Conservation (phyloP, 2,329 filamentous ascomycete species). For the Canariomyces notabilis region DNA sequence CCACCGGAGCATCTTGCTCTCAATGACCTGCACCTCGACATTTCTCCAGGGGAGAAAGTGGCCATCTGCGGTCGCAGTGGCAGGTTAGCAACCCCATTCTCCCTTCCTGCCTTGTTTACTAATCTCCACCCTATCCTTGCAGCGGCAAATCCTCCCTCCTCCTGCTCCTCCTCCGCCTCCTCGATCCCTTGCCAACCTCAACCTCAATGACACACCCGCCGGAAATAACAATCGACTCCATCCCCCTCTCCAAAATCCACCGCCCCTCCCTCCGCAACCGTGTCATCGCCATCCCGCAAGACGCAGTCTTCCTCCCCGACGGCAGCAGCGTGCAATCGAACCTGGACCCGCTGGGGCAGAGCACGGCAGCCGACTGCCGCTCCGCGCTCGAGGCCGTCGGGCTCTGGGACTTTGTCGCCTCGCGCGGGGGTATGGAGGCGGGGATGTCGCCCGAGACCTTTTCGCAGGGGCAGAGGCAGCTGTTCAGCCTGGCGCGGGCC, state of each 20-base stretch:
- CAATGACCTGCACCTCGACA: slow-evolving; percentile 27
- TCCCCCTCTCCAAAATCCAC: slow-evolving; percentile 35
- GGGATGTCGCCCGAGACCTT: slow-evolving; percentile 44
- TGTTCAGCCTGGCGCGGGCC: slow-evolving; percentile 58
- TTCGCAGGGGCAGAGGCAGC: slow-evolving; percentile 56
- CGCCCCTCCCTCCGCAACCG: slow-evolving; percentile 40
- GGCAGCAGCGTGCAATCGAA: slow-evolving; percentile 38
- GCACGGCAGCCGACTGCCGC: slow-evolving; percentile 32
- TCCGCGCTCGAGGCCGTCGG: slow-evolving; percentile 33
- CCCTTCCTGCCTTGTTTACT: slow-evolving; percentile 23
- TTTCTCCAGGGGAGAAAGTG: slow-evolving; percentile 33
- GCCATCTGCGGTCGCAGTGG: slow-evolving; percentile 42
- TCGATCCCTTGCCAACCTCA: slow-evolving; percentile 33
- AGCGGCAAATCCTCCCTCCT: slow-evolving; percentile 42
- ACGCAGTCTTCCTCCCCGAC: slow-evolving; percentile 47
- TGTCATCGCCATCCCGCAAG: slow-evolving; percentile 50
- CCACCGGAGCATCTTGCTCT: slow-evolving; percentile 24
- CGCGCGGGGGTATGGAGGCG: slow-evolving; percentile 32
- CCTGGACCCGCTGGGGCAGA: slow-evolving; percentile 36
- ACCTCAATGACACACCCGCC: not conserved
- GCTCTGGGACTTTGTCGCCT: slow-evolving; percentile 30
- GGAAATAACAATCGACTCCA: slow-evolving; percentile 40
- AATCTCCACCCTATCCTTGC: slow-evolving; percentile 31
- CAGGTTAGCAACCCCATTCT: slow-evolving; percentile 19
- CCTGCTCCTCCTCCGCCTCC: slow-evolving; percentile 36